Conservation (phyloP, 768 basidiomycete genomes). For the Suillus variegatus region DNA sequence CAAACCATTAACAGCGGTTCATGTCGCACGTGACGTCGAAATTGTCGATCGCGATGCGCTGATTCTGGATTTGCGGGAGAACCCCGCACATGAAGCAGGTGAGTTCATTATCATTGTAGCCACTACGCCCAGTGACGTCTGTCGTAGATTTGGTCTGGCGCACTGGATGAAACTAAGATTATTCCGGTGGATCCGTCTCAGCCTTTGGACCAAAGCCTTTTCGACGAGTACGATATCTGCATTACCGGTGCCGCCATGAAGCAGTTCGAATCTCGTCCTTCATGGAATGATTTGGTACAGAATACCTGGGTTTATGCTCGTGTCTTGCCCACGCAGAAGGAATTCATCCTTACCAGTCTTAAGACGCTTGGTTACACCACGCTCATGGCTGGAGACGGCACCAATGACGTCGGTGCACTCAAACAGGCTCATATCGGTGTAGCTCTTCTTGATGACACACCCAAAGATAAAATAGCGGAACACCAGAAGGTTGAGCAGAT, state of each 20-base stretch:
- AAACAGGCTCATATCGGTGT: slow-evolving; percentile 99
- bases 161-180: slow-evolving; percentile 88
- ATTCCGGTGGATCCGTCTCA: slow-evolving; percentile 82
- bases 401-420: slow-evolving; percentile 97
- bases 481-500: slow-evolving; percentile 85
- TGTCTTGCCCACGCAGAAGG: slow-evolving; percentile 95
- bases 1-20: slow-evolving; percentile 95
- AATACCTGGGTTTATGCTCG: slow-evolving; percentile 99
- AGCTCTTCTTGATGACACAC: slow-evolving; percentile 87
- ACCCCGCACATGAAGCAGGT: slow-evolving; percentile 71
- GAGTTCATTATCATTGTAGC: slow-evolving; percentile 24
- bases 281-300: slow-evolving; percentile 84
- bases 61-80: slow-evolving; percentile 88
- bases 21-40: slow-evolving; percentile 95
- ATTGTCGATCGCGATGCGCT: slow-evolving; percentile 95
- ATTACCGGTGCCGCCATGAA: slow-evolving; percentile 93
- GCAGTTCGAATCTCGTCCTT: slow-evolving; percentile 70
- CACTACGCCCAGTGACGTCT: not conserved
- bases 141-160: slow-evolving; percentile 86
- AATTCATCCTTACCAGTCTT: slow-evolving; percentile 88
- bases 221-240: slow-evolving; percentile 93
- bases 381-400: slow-evolving; percentile 98
- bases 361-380: slow-evolving; percentile 90
- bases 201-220: slow-evolving; percentile 75
- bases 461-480: slow-evolving; percentile 94